phyloP scores from a whole-genome alignment of 345 rosid genomes.

The Arabidopsis suecica region DNA sequence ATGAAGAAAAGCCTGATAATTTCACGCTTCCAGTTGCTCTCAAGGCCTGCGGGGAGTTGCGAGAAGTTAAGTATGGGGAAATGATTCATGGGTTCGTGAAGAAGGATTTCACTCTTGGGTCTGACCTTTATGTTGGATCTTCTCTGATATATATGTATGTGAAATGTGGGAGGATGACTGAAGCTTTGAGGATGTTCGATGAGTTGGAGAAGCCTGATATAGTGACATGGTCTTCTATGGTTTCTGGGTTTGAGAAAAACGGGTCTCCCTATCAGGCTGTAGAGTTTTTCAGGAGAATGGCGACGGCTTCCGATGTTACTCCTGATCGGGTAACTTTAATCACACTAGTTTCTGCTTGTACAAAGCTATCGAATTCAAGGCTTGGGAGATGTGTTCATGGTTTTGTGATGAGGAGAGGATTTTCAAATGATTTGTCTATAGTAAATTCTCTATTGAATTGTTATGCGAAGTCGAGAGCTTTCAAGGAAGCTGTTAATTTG shows the following conservation, averaged over 20 bases:
- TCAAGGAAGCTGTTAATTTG: constrained; percentile 45
- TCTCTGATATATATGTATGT: constrained; percentile 60
- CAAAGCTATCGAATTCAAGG: constrained; percentile 47
- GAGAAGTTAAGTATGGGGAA: constrained; percentile 48
- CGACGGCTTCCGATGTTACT: constrained; percentile 39
- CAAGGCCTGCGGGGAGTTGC: constrained; percentile 57
- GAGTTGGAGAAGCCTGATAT: constrained; percentile 54
- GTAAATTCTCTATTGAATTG: constrained; percentile 56
- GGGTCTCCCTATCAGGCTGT: constrained; percentile 52
- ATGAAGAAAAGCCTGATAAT: constrained; percentile 51
- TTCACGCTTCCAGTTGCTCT: constrained; percentile 54
- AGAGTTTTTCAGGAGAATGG: constrained; percentile 50
- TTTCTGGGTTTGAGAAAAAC: constrained; percentile 62
- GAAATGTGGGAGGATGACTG: constrained; percentile 50
- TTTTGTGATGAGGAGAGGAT: constrained; percentile 52
- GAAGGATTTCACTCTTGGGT: constrained; percentile 40
- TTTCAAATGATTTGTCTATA: constrained; percentile 45
- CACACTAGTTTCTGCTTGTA: constrained; percentile 62
- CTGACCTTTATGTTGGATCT: constrained; percentile 56
- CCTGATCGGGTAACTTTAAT: constrained; percentile 55
- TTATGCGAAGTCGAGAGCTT: constrained; percentile 52
- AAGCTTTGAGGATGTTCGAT: constrained; percentile 53
- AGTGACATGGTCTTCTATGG: constrained; percentile 66
- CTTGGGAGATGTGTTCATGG: constrained; percentile 60
- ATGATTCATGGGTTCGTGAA: constrained; percentile 54